Percentiles rank a stretch among this genome's conserved stretches.
These are phyloP conservation scores for Paxillus ammoniavirescens DNA, from an alignment of 768 basidiomycete species.

Conservation along the genomic window DNA sequence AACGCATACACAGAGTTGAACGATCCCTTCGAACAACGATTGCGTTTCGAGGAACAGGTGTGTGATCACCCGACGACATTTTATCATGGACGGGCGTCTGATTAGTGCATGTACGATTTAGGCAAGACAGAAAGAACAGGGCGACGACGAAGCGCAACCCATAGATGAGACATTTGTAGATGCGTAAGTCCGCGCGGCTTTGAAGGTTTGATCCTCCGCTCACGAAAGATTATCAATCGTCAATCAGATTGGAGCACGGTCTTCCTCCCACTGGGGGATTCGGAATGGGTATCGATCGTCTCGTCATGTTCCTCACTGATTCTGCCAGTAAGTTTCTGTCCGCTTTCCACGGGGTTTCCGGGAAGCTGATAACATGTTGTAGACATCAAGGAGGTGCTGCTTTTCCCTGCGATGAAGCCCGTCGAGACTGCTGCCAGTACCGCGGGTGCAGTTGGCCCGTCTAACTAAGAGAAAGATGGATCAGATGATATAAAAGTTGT, in stretches of 20 bases:
- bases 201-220: neutral
- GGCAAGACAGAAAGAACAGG: conserved; percentile 90
- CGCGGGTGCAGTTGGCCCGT: conserved; percentile 29
- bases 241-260: conserved; percentile 85
- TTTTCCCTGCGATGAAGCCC: conserved; percentile 98
- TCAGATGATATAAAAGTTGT: too few species aligned
- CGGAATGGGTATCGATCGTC: conserved; percentile 93
- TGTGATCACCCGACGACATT: conserved; percentile 1
- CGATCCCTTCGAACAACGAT: conserved; percentile 94
- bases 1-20: conserved; percentile 99
- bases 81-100: neutral
- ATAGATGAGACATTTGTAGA: conserved; percentile 95
- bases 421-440: conserved; percentile 46
- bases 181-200: conserved; percentile 56
- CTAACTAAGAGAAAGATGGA: too few species aligned
- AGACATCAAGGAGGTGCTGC: conserved; percentile 96
- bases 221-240: neutral
- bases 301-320: conserved; percentile 98
- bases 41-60: conserved; percentile 94
- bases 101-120: conserved; percentile 24
- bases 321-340: conserved; percentile 67
- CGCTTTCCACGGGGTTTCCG: neutral
- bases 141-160: conserved; percentile 97
- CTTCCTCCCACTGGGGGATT: conserved; percentile 97
- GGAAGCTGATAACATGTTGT: conserved; percentile 6